Percentiles rank a stretch among this genome's conserved stretches.
Evolutionary conservation across 345 rosid species (phyloP).

Genomic region (Xanthoceras sorbifolium): DNA sequence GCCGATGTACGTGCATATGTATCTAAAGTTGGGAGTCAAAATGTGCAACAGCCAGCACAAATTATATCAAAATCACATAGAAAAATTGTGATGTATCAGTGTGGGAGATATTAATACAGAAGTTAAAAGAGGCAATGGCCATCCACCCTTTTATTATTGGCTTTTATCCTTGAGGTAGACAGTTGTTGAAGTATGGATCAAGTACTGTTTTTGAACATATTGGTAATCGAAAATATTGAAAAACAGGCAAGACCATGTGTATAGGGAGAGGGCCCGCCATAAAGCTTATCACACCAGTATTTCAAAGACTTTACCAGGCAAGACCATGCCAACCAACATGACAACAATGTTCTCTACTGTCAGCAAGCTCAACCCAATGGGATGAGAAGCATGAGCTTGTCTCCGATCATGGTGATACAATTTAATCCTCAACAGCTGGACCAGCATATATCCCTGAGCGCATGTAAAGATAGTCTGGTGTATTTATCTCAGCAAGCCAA

Average conservation of each 20-base stretch:
- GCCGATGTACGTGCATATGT: background rate
- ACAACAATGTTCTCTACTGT: background rate
- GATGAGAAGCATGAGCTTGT: background rate
- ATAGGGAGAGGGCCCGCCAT: background rate
- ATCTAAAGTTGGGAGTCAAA: background rate
- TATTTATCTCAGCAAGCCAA: constrained; percentile 80
- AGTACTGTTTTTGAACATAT: no score
- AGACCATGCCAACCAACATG: background rate
- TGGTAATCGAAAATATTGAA: no score
- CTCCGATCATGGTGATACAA: background rate
- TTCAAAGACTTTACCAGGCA: background rate
- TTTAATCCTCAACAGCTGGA: constrained; percentile 55
- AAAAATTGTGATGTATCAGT: no score
- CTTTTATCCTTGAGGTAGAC: no score
- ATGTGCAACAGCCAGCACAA: background rate
- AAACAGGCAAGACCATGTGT: no score
- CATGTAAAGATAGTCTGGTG: constrained; percentile 82
- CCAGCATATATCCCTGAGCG: constrained; percentile 67
- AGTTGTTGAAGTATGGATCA: no score
- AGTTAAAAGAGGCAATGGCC: no score
- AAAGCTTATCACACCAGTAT: background rate
- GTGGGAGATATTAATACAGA: no score
- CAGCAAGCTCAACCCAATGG: background rate
- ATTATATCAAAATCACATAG: no score
- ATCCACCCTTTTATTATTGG: no score